These are phyloP conservation scores for Alnus glutinosa DNA, from an alignment of 306 rosid species.

Conservation along the genomic window DNA sequence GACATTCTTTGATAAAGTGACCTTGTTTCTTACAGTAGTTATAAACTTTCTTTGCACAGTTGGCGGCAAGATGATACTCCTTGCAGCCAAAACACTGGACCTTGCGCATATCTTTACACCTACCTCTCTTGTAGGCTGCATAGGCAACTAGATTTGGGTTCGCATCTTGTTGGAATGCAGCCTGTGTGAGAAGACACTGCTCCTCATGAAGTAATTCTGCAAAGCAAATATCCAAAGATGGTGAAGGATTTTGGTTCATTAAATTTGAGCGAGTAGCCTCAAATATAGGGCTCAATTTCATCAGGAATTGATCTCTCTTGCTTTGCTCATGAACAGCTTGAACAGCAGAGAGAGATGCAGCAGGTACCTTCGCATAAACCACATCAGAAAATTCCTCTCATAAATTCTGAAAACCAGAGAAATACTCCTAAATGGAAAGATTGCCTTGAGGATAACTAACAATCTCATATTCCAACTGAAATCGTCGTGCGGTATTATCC, in stretches of 20 bases:
- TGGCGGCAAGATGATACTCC: conserved; percentile 4
- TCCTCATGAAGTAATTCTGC: too few species aligned
- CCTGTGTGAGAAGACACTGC: too few species aligned
- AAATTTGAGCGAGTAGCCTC: too few species aligned
- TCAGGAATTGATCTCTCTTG: conserved; percentile 5
- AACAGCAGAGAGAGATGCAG: not conserved
- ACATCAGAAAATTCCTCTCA: not conserved
- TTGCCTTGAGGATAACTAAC: not conserved
- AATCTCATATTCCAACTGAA: not conserved
- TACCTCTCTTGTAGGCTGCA: not conserved
- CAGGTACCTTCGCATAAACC: not conserved
- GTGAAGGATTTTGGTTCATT: too few species aligned
- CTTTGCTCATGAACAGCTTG: not conserved
- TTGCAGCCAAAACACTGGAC: not conserved
- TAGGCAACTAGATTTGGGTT: not conserved
- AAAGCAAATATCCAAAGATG: too few species aligned
- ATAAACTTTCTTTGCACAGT: not conserved
- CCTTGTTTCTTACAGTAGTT: not conserved
- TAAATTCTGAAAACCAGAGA: not conserved
- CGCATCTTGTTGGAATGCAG: too few species aligned
- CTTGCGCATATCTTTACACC: not conserved
- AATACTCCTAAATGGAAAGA: conserved; percentile 1
- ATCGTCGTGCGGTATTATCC: not conserved
- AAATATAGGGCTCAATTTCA: too few species aligned
- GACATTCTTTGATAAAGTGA: too few species aligned